Percentiles rank a stretch among this genome's conserved stretches.
phyloP scores from a whole-genome alignment of 768 basidiomycete species.

The Mycena galopus region DNA sequence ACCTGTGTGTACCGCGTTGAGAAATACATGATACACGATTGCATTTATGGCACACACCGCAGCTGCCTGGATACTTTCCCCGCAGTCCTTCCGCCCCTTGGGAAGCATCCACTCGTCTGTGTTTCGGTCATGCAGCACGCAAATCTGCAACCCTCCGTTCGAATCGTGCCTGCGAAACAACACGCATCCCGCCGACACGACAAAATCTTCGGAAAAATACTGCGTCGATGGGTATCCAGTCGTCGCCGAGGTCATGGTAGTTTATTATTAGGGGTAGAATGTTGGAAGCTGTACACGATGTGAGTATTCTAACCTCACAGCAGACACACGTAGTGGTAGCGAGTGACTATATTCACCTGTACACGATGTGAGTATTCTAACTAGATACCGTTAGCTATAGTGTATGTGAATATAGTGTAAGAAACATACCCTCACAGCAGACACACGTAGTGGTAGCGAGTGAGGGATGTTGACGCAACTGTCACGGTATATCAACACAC shows the following conservation, averaged over 20 bases:
- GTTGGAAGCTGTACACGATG: neutral
- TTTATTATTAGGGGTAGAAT: neutral
- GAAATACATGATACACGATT: no score
- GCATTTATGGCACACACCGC: slow-evolving; percentile 49
- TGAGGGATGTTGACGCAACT: no score
- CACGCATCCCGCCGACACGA: slow-evolving; percentile 57
- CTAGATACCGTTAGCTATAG: no score
- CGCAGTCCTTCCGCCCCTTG: slow-evolving; percentile 72
- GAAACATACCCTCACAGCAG: no score
- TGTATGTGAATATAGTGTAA: no score
- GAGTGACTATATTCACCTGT: no score
- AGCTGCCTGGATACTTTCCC: slow-evolving; percentile 63
- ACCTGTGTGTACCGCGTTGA: neutral
- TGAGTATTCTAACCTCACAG: no score
- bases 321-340: no score
- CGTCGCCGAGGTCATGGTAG: slow-evolving; percentile 11
- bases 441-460: no score
- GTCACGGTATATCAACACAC: no score
- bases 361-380: no score
- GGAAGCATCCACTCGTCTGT: slow-evolving; percentile 59
- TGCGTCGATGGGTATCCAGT: slow-evolving; percentile 11
- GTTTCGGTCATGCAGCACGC: slow-evolving; percentile 51
- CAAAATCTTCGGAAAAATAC: slow-evolving; percentile 44
- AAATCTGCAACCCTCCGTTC: slow-evolving; percentile 49
- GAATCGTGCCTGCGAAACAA: slow-evolving; percentile 47